phyloP scores from a whole-genome alignment of 2,329 filamentous ascomycete genomes.

The Fonsecaea pugnacius region DNA sequence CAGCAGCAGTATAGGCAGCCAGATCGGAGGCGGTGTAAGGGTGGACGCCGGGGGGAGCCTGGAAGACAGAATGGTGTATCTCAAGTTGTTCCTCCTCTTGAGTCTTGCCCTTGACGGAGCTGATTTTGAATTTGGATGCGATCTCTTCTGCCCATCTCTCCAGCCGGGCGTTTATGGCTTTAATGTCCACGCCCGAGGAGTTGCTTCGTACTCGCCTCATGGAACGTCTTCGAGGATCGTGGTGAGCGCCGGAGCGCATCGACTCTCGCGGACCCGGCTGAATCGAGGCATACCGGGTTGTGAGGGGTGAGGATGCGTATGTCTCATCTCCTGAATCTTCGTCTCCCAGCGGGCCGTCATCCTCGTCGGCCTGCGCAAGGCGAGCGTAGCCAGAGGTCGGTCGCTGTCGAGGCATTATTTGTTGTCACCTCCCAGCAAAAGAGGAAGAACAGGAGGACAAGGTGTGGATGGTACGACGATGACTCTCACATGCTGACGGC shows the following conservation, averaged over 20 bases:
- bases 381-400: slow-evolving; percentile 84
- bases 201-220: slow-evolving; percentile 69
- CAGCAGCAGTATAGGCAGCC: slow-evolving; percentile 56
- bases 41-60: slow-evolving; percentile 83
- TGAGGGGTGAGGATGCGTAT: slow-evolving; percentile 59
- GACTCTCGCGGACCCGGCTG: slow-evolving; percentile 65
- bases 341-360: slow-evolving; percentile 61
- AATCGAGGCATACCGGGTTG: slow-evolving; percentile 68
- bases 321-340: slow-evolving; percentile 69
- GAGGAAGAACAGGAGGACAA: background rate
- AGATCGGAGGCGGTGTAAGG: slow-evolving; percentile 78
- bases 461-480: background rate
- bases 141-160: slow-evolving; percentile 99
- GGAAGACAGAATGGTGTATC: slow-evolving; percentile 97
- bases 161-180: slow-evolving; percentile 93
- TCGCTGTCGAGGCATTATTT: slow-evolving; percentile 66
- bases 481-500: slow-evolving; percentile 13
- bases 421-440: background rate
- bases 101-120: slow-evolving; percentile 72
- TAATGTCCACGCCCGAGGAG: slow-evolving; percentile 87
- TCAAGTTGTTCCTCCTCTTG: slow-evolving; percentile 84
- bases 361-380: slow-evolving; percentile 77
- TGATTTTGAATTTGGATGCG: slow-evolving; percentile 91
- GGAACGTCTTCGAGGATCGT: slow-evolving; percentile 48
- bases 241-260: slow-evolving; percentile 50